A percentile compares a stretch with the other conserved stretches of the same genome.
Evolutionary conservation across 2,329 filamentous ascomycete species (phyloP).

Genomic region (Paraphaeosphaeria minitans): DNA sequence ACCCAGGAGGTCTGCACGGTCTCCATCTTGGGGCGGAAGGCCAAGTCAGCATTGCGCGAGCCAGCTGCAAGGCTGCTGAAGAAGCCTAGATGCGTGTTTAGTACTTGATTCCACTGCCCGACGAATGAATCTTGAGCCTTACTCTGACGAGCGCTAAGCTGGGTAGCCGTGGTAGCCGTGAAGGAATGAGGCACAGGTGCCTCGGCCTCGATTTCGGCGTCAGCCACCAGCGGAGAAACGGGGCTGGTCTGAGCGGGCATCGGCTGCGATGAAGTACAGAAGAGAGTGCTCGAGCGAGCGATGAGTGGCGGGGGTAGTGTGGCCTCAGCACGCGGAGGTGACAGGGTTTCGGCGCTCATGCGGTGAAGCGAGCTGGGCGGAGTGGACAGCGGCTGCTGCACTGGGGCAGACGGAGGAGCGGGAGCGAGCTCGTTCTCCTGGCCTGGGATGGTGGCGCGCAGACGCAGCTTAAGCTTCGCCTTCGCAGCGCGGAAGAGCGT

Average conservation of each 20-base stretch:
- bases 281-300: constrained; percentile 30
- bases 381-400: constrained; percentile 16
- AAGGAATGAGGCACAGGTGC: constrained; percentile 51
- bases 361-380: constrained; percentile 29
- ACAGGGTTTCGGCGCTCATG: constrained; percentile 35
- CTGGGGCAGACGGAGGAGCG: constrained; percentile 19
- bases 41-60: constrained; percentile 35
- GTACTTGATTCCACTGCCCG: not conserved
- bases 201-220: constrained; percentile 34
- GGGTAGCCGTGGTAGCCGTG: constrained; percentile 21
- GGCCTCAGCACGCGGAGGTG: constrained; percentile 22
- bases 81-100: constrained; percentile 31
- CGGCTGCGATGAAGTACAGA: not conserved
- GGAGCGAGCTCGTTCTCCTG: constrained; percentile 51
- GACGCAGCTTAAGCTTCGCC: constrained; percentile 95
- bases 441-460: constrained; percentile 69
- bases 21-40: constrained; percentile 49
- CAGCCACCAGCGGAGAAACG: constrained; percentile 28
- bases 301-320: constrained; percentile 34
- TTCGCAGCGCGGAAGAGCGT: constrained; percentile 96
- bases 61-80: constrained; percentile 38
- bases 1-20: constrained; percentile 64
- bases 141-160: constrained; percentile 27
- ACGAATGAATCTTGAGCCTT: constrained; percentile 17
- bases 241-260: constrained; percentile 23